phyloP scores from a whole-genome alignment of 2,329 filamentous ascomycete species.

The Scedosporium boydii region DNA sequence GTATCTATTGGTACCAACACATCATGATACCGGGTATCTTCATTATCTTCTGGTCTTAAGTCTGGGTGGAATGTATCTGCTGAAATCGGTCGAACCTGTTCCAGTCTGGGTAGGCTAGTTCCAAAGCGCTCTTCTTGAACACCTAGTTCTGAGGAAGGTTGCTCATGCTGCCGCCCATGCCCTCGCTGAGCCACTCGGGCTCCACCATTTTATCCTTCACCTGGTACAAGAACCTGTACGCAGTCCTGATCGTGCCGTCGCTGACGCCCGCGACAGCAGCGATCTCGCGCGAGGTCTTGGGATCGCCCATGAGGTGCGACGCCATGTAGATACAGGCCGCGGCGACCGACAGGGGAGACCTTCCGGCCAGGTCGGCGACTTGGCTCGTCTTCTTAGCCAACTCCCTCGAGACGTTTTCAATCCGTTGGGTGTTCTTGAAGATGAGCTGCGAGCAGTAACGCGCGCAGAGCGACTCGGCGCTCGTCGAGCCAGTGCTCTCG shows the following conservation, averaged over 20 bases:
- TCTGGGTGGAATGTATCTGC: too few relatives aligned
- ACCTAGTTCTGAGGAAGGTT: slow-evolving; percentile 47
- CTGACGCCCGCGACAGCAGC: slow-evolving; percentile 78
- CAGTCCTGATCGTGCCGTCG: slow-evolving; percentile 92
- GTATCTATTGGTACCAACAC: background rate
- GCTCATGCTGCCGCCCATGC: slow-evolving; percentile 54
- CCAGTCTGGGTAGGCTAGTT: background rate
- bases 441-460: slow-evolving; percentile 83
- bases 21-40: background rate
- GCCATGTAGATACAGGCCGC: slow-evolving; percentile 97
- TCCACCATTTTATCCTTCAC: slow-evolving; percentile 67
- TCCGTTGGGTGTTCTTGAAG: slow-evolving; percentile 59
- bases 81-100: too few relatives aligned
- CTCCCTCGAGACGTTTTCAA: slow-evolving; percentile 70
- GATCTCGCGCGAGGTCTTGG: slow-evolving; percentile 78
- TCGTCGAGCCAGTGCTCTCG: slow-evolving; percentile 66
- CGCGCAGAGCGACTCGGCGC: slow-evolving; percentile 73
- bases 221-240: slow-evolving; percentile 79
- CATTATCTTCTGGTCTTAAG: background rate
- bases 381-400: slow-evolving; percentile 70
- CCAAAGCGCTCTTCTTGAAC: background rate
- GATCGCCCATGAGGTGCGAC: slow-evolving; percentile 72
- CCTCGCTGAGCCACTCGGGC: slow-evolving; percentile 63
- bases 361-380: slow-evolving; percentile 76
- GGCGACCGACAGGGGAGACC: slow-evolving; percentile 87